Evolutionary conservation across 177 flowering plant genomes (phyloP).

Genomic region (Telopea speciosissima): DNA sequence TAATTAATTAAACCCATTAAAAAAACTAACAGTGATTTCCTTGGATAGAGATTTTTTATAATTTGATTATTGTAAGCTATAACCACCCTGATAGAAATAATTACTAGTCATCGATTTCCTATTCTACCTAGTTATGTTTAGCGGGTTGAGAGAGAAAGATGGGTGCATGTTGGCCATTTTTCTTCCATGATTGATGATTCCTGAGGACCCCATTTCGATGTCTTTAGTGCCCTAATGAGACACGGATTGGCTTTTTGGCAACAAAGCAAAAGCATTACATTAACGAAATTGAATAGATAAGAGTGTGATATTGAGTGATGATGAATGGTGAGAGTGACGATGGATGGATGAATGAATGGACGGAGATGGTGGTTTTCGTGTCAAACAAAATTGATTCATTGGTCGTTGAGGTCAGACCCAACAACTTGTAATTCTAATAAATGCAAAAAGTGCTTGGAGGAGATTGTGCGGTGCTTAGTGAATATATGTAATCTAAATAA

Average conservation of each 20-base stretch:
- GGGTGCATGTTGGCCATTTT: neutral
- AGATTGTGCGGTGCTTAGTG: slow-evolving; percentile 17
- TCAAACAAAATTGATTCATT: neutral
- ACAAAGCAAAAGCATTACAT: slow-evolving; percentile 8
- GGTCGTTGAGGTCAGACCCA: neutral
- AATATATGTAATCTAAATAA: neutral
- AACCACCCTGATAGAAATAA: neutral
- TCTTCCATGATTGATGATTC: slow-evolving; percentile 9
- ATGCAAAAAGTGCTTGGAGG: slow-evolving; percentile 16
- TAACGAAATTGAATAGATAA: slow-evolving; percentile 4
- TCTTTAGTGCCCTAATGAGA: slow-evolving; percentile 20
- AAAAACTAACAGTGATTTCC: too few species aligned
- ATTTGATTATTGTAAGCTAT: too few species aligned
- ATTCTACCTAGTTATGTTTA: too few species aligned
- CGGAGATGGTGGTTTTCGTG: neutral
- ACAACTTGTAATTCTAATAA: slow-evolving; percentile 13
- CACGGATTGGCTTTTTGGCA: slow-evolving; percentile 30
- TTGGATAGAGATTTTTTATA: neutral
- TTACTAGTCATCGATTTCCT: neutral
- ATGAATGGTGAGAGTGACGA: slow-evolving; percentile 8
- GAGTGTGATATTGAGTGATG: neutral
- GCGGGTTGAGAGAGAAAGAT: too few species aligned
- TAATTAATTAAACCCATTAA: too few species aligned
- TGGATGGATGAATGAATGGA: neutral
- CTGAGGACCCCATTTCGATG: slow-evolving; percentile 9